Conservation (phyloP, 2,329 filamentous ascomycete genomes). For the Penicillium hordei region DNA sequence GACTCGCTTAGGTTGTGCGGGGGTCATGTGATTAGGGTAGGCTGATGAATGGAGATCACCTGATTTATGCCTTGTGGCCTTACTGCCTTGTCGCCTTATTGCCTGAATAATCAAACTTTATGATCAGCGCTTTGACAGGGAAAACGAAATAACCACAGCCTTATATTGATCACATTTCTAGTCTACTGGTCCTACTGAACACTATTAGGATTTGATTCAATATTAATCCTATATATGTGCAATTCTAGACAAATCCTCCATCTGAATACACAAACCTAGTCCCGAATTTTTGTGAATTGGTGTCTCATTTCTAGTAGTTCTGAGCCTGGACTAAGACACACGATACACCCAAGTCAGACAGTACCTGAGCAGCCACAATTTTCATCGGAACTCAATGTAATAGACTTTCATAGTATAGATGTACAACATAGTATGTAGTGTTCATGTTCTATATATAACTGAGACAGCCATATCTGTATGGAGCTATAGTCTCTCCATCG, state of each 20-base stretch:
- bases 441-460: neutral
- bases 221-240: accelerated
- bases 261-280: neutral
- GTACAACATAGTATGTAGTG: neutral
- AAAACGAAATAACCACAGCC: neutral
- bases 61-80: slow-evolving; percentile 28
- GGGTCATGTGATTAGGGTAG: slow-evolving; percentile 36
- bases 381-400: neutral
- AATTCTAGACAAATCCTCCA: neutral
- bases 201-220: neutral
- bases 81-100: neutral
- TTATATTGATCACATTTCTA: neutral
- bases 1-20: slow-evolving; percentile 46
- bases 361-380: slow-evolving; percentile 12
- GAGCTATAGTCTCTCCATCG: neutral
- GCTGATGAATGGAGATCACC: neutral
- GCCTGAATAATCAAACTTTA: neutral
- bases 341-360: neutral
- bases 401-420: neutral
- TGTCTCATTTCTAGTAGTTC: neutral
- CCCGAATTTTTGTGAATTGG: neutral
- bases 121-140: neutral
- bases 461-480: neutral
- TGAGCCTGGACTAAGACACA: neutral
- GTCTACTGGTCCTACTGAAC: neutral